Evolutionary conservation across 371 early-diverging fungal genomes (phyloP), one percentile per base, ranked within the genome.

Genomic region (Spiromyces aspiralis): DNA sequence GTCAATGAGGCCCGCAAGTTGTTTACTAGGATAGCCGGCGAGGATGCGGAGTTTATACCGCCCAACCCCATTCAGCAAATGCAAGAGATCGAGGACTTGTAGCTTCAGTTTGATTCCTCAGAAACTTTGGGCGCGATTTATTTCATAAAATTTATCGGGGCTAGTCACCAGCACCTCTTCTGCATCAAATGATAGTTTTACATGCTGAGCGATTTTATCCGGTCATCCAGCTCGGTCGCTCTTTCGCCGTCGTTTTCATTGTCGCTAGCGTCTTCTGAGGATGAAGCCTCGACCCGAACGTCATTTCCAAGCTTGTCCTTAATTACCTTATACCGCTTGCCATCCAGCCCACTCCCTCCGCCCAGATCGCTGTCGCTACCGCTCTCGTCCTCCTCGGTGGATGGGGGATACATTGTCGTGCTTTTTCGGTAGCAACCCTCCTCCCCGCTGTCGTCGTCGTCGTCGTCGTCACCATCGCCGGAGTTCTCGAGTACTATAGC

Each of bases 391-490:
- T 70, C 69, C 25, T 64, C 70, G 25, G 61, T 70, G 3, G 57
- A 66, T 24, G 20, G 16, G 45, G 65, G n/a, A 56, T 55, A 43
- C 68, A 74, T 44, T 77, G 79, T 12, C 71, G n/a, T n/a, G n/a
- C n/a, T n/a, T n/a, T n/a, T n/a, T n/a, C 66, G 53, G 75, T 78
- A 54, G 60, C 62, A 49, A 73, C 68, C 55, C 73, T 76, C 79
- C 24, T 73, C 73, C 44, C 74, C 73, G 27, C 71, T 68, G 50
- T 61, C 67, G 19, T 66, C 67, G 27, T 12, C n/a, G 1, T 13
- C 20, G 23, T 47, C 44, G 1, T 56, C 60, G 12, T 57, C 64
- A 27, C 57, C 59, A 19, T 45, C 24, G 16, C 23, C 48, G 13
- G 21, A 10, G 19, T 48, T 26, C 16, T 48, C 48, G 23, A 20